phyloP scores from a whole-genome alignment of 306 rosid genomes.

The Sesbania bispinosa region DNA sequence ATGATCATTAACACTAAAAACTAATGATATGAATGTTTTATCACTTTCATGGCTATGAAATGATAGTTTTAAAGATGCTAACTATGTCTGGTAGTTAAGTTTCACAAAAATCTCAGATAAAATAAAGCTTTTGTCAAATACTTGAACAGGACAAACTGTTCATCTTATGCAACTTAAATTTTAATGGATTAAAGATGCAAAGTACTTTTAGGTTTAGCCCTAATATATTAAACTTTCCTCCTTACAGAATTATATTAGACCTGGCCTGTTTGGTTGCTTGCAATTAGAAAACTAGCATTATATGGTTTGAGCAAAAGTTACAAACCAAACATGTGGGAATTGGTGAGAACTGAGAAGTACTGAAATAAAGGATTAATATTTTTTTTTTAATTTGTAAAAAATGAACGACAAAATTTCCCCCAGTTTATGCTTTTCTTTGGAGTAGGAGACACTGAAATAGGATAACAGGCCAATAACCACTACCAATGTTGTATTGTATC shows the following conservation, averaged over 20 bases:
- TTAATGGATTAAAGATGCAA: no score
- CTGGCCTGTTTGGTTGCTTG: not conserved
- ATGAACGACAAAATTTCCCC: not conserved
- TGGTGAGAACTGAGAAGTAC: no score
- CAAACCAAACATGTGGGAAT: no score
- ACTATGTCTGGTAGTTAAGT: not conserved
- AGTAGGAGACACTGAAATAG: not conserved
- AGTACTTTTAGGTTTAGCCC: no score
- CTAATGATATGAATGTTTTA: not conserved
- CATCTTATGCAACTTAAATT: no score
- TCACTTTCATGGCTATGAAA: not conserved
- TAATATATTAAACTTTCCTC: not conserved
- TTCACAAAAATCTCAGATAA: not conserved
- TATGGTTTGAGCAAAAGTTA: not conserved
- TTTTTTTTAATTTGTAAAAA: not conserved
- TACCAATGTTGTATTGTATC: constrained; percentile 18
- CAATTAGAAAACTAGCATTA: no score
- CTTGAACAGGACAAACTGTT: no score
- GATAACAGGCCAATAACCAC: not conserved
- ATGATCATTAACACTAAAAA: constrained; percentile 5
- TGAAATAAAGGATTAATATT: no score
- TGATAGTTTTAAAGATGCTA: not conserved
- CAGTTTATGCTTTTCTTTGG: not conserved
- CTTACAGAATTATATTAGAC: not conserved
- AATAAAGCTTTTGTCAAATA: no score